phyloP scores from a whole-genome alignment of 805 yeast species.

The Grigorovia jiainica region DNA sequence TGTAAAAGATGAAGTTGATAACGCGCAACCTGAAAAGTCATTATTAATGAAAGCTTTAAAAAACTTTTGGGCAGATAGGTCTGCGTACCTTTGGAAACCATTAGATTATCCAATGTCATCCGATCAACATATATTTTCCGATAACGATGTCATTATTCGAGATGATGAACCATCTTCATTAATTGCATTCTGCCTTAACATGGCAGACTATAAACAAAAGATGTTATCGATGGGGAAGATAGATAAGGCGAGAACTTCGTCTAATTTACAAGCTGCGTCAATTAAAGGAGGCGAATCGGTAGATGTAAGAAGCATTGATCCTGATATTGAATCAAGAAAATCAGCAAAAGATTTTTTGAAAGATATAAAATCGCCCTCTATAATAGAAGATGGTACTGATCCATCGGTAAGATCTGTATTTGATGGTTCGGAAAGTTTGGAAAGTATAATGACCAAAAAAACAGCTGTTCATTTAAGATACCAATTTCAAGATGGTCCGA shows the following conservation, averaged over 20 bases:
- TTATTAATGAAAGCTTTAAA: slow-evolving; percentile 76
- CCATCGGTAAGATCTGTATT: not conserved
- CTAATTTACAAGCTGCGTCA: not conserved
- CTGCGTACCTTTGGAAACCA: slow-evolving; percentile 93
- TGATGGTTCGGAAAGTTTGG: slow-evolving; percentile 33
- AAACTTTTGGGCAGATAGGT: slow-evolving; percentile 95
- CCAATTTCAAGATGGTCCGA: slow-evolving; percentile 79
- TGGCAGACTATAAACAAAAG: slow-evolving; percentile 70
- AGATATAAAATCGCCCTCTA: not conserved
- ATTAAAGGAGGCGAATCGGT: not conserved
- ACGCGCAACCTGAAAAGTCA: slow-evolving; percentile 51
- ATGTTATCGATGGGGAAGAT: slow-evolving; percentile 23
- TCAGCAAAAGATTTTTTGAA: not conserved
- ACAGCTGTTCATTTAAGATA: slow-evolving; percentile 87
- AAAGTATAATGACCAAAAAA: slow-evolving; percentile 63
- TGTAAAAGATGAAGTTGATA: slow-evolving; percentile 17
- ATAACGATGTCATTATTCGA: slow-evolving; percentile 84
- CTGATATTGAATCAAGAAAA: not conserved
- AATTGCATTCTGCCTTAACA: slow-evolving; percentile 84
- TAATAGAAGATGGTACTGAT: not conserved
- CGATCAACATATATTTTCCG: slow-evolving; percentile 85
- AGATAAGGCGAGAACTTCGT: not conserved
- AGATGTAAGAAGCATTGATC: not conserved
- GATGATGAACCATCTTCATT: slow-evolving; percentile 96
- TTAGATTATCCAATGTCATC: slow-evolving; percentile 69